phyloP scores from a whole-genome alignment of 2,329 filamentous ascomycete genomes.

The Coniochaeta prunicola region DNA sequence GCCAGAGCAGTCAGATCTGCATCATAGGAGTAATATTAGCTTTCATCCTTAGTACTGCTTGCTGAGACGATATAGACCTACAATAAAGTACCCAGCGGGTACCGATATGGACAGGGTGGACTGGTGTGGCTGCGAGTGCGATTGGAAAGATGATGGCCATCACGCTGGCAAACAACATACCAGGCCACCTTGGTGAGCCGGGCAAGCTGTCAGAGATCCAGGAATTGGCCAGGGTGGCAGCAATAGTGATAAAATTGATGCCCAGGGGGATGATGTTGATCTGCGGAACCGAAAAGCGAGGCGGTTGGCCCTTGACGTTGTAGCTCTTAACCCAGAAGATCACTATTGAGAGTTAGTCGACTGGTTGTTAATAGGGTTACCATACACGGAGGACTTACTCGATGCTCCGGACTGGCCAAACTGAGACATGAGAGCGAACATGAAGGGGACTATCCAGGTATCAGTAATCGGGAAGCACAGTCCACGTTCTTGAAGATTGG shows the following conservation, averaged over 20 bases:
- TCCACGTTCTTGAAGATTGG: not conserved
- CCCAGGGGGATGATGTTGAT: constrained; percentile 20
- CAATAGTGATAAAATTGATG: constrained; percentile 16
- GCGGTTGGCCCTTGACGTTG: constrained; percentile 13
- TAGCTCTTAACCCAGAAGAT: constrained; percentile 21
- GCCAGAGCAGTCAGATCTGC: constrained; percentile 15
- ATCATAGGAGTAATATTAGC: not conserved
- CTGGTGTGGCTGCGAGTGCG: constrained; percentile 16
- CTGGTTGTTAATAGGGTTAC: not conserved
- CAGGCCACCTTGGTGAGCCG: constrained; percentile 16
- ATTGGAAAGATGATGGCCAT: constrained; percentile 18
- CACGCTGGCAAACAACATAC: constrained; percentile 15
- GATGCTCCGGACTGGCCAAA: constrained; percentile 15
- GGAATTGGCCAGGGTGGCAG: constrained; percentile 13
- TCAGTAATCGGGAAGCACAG: not conserved
- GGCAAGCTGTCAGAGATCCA: constrained; percentile 19
- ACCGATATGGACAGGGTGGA: constrained; percentile 13
- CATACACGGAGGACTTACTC: constrained; percentile 8
- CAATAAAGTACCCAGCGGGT: constrained; percentile 17
- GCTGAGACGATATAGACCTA: constrained; percentile 2
- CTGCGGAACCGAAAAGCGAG: constrained; percentile 15
- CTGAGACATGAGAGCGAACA: constrained; percentile 15
- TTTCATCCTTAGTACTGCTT: not conserved
- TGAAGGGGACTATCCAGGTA: constrained; percentile 11
- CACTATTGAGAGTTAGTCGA: constrained; percentile 8